Evolutionary conservation across 257 asterid genomes (phyloP), one percentile per base, ranked within the genome.

Genomic region (Cinchona pubescens): DNA sequence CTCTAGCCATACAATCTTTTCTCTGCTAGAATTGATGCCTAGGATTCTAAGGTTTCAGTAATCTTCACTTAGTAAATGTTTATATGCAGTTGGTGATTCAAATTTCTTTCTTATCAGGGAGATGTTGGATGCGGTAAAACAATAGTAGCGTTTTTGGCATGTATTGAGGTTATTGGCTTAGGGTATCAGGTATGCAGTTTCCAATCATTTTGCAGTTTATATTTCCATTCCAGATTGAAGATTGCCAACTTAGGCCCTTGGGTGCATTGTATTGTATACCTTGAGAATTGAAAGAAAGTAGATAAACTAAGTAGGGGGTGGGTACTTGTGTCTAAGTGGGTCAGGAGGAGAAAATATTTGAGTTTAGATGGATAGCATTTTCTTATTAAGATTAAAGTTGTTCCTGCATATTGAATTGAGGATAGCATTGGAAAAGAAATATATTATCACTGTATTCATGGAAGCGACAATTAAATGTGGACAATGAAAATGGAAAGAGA

Each of bases 41-140:
- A 48, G 7, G 35, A 23, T 19, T 69, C 23, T 53, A 2, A 19
- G 53, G 65, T 7, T 43, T 53, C 32, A 21, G 51, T 53, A 51
- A 53, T 53, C 25, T n/a, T 55, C 21, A 27, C 51, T 37, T 71
- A 37, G 37, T 19, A 25, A 49, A 10, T 34, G 5, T 51, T 71
- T 71, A 34, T 4, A 32, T 73, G 23, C n/a, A 27, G 37, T 27
- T 74, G 69, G 60, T 42, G 35, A 29, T 74, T 18, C 30, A 34
- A 25, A 62, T 46, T 66, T 74, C 53, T 56, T 66, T 69, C 43
- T 73, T 74, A 46, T 71, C 83, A 94, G 98, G 98, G 97, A 75
- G 97, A 94, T 75, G 98, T 94, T 86, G 97, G 98, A 79, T 94
- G 97, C 71, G 98, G 98, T 71, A 94, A 94, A 87, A 94, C 98